These are phyloP conservation scores for Solanum clarkiae DNA, from an alignment of 257 asterid genomes.

Conservation along the genomic window DNA sequence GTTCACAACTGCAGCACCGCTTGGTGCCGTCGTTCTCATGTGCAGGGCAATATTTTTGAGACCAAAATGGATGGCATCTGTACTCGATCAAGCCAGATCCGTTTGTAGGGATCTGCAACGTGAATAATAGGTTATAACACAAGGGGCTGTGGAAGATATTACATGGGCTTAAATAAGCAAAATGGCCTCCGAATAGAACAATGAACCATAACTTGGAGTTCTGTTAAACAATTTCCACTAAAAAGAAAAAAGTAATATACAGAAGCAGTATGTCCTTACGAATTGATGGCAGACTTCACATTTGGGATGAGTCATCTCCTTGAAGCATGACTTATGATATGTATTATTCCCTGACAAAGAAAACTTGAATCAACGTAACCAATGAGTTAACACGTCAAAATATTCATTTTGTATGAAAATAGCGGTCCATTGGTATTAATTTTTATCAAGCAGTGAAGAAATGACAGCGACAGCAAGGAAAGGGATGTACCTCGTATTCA, in stretches of 20 bases:
- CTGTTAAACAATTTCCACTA: not conserved
- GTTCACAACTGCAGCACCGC: slow-evolving; percentile 97
- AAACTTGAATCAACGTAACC: slow-evolving; percentile 45
- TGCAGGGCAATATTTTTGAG: slow-evolving; percentile 92
- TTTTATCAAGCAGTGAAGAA: not conserved
- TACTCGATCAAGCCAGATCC: slow-evolving; percentile 89
- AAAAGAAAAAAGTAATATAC: not conserved
- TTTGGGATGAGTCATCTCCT: slow-evolving; percentile 85
- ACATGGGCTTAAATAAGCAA: not conserved
- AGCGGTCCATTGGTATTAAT: not conserved
- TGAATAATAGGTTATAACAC: not conserved
- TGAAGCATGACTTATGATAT: slow-evolving; percentile 84
- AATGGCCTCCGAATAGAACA: not conserved
- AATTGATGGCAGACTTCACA: slow-evolving; percentile 84
- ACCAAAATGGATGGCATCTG: slow-evolving; percentile 94
- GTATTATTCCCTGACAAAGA: slow-evolving; percentile 69
- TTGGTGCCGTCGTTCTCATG: slow-evolving; percentile 90
- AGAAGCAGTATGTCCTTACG: slow-evolving; percentile 37
- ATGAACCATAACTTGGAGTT: not conserved
- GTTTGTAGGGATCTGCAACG: slow-evolving; percentile 75
- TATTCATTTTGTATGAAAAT: not conserved
- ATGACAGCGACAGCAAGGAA: not conserved
- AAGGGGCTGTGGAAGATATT: not conserved
- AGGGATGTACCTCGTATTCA: slow-evolving; percentile 65
- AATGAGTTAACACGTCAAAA: slow-evolving; percentile 3